Evolutionary conservation across 345 rosid genomes (phyloP).

Genomic region (Citrus maxima): DNA sequence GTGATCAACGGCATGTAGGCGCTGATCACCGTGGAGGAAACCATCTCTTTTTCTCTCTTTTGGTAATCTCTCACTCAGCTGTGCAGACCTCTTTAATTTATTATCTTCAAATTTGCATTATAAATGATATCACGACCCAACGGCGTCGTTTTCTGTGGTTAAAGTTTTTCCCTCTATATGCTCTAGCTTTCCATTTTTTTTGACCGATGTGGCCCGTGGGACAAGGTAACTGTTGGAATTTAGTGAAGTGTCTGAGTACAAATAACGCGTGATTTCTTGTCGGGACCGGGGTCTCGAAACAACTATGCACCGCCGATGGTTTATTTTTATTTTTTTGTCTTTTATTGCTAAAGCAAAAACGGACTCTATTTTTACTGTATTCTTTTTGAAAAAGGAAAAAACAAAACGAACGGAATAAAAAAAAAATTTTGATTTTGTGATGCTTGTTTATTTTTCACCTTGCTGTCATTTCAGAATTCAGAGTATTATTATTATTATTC

Average conservation of each 20-base stretch:
- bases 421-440: neutral
- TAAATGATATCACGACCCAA: neutral
- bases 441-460: neutral
- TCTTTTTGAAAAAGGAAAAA: neutral
- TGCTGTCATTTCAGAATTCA: neutral
- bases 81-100: neutral
- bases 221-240: neutral
- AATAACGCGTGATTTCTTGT: constrained; percentile 14
- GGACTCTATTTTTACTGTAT: neutral
- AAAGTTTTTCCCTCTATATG: neutral
- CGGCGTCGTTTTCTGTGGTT: neutral
- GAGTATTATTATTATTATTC: neutral
- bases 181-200: neutral
- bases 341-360: neutral
- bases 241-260: neutral
- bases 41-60: neutral
- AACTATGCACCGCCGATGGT: constrained; percentile 11
- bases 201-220: neutral
- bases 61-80: too few species aligned
- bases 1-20: constrained; percentile 14
- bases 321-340: constrained; percentile 11
- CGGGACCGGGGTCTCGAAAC: constrained; percentile 1
- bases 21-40: neutral
- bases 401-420: too few species aligned
- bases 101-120: neutral